A percentile compares a stretch with the other conserved stretches of the same genome.
phyloP scores from a whole-genome alignment of 1,284 basidiomycete species.

The Sanghuangporus weigelae region DNA sequence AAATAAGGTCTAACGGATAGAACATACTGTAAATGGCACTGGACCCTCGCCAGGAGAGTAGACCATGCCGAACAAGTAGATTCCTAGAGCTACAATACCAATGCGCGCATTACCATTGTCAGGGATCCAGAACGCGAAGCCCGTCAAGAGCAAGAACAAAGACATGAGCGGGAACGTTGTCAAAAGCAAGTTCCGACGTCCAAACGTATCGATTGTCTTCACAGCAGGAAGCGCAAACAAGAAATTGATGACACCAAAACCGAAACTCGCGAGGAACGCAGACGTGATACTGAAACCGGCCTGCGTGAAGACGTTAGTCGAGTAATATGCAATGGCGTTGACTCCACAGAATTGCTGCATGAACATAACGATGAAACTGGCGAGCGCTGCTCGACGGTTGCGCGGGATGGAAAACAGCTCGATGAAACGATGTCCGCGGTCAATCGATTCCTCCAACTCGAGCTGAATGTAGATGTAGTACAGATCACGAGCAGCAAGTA shows the following conservation, averaged over 20 bases:
- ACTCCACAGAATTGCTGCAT: slow-evolving; percentile 55
- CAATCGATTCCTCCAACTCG: slow-evolving; percentile 48
- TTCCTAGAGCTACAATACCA: slow-evolving; percentile 48
- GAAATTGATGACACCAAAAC: slow-evolving; percentile 69
- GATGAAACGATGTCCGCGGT: slow-evolving; percentile 43
- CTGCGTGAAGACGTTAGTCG: slow-evolving; percentile 57
- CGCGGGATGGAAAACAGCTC: slow-evolving; percentile 67
- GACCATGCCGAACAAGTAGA: slow-evolving; percentile 54
- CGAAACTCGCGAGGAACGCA: slow-evolving; percentile 62
- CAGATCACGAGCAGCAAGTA: slow-evolving; percentile 59
- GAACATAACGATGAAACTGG: slow-evolving; percentile 63
- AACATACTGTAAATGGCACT: slow-evolving; percentile 67
- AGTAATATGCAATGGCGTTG: slow-evolving; percentile 63
- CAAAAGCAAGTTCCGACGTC: slow-evolving; percentile 54
- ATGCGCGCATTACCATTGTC: slow-evolving; percentile 32
- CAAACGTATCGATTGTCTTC: slow-evolving; percentile 53
- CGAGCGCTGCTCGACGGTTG: slow-evolving; percentile 64
- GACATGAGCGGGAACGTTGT: slow-evolving; percentile 59
- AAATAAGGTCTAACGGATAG: too few species aligned
- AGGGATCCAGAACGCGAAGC: slow-evolving; percentile 50
- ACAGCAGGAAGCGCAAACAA: slow-evolving; percentile 62
- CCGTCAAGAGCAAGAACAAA: slow-evolving; percentile 55
- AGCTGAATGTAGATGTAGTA: slow-evolving; percentile 58
- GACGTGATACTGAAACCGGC: slow-evolving; percentile 46
- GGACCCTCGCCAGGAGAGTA: slow-evolving; percentile 68